Base-by-base conservation (phyloP, 208 protist species). In the Acanthamoeba royreba region DNA sequence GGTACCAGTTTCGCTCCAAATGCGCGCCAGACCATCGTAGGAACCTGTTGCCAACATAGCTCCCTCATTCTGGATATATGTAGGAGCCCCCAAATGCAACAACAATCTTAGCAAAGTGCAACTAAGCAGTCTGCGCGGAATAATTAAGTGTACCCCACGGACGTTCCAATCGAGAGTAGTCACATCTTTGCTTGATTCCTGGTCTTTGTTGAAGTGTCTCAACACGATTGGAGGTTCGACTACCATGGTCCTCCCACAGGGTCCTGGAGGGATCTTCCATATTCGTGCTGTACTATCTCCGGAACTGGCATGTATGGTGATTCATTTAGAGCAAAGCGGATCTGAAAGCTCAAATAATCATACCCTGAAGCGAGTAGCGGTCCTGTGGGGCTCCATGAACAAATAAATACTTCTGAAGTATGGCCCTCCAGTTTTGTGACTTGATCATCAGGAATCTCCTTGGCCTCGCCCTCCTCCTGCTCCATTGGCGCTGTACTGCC, bases 81-180 rank as follows among this genome's bases (percentile, higher is more conserved):
- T 17, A 35, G 8, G 2, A 28, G 15, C 31, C 8, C 25, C 25
- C 55, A 63, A 63, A 63, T 66, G 19, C 33, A 66, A 25, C 19
- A 66, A 8, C 8, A n/a, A 66, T 40, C 19, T 28, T 35, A 72
- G 66, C 25, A 89, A 47, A 77, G 58, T 86, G 17, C 49, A 95
- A 49, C 7, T 22, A 92, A 25, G n/a, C n/a, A n/a, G n/a, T n/a
- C 7, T 89, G n/a, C 28, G 7, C 53, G 13, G 55, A 28, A 94
- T 0, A 72, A 93, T 8, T 61, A 46, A 25, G 35, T 33, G 49
- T 47, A 94, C 49, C 17, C 69, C 45, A 91, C 95, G 55, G 55
- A 97, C 95, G 74, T 96, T 97, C 97, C 97, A 98, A 90, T 98
- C 96, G 17, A 98, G 92, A 17, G 97, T 97, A 11, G 97, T 98